A percentile compares a stretch with the other conserved stretches of the same genome.
These are phyloP conservation scores for Nothopassalora personata DNA, from an alignment of 2,329 filamentous ascomycete genomes.

Conservation along the genomic window DNA sequence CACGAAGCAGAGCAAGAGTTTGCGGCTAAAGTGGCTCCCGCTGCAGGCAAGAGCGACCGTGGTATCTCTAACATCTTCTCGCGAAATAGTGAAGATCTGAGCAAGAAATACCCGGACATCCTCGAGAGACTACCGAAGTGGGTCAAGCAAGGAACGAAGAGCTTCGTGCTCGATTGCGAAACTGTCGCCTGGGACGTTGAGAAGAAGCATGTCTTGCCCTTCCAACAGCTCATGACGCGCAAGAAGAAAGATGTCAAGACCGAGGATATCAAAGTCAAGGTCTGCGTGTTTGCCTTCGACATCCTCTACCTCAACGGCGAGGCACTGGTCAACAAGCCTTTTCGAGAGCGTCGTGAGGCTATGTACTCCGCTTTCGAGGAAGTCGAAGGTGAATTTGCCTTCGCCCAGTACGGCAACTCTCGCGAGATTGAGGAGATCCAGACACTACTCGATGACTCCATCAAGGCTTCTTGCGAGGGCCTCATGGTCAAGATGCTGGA, in stretches of 20 bases:
- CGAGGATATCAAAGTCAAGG: conserved; percentile 93
- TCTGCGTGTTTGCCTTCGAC: conserved; percentile 96
- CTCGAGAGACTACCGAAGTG: conserved; percentile 79
- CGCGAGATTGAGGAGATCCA: conserved; percentile 93
- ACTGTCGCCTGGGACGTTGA: conserved; percentile 94
- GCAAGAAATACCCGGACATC: conserved; percentile 96
- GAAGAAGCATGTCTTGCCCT: conserved; percentile 92
- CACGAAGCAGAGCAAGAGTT: conserved; percentile 69
- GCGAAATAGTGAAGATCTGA: conserved; percentile 91
- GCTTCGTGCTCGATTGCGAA: conserved; percentile 97
- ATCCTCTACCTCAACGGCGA: conserved; percentile 89
- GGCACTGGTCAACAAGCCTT: conserved; percentile 76
- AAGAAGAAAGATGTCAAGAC: conserved; percentile 96
- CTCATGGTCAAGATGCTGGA: conserved; percentile 99
- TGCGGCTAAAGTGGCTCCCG: conserved; percentile 52
- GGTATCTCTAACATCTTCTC: conserved; percentile 94
- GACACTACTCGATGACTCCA: conserved; percentile 82
- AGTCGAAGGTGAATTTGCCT: conserved; percentile 83
- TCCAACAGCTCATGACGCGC: conserved; percentile 96
- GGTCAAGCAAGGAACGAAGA: conserved; percentile 85
- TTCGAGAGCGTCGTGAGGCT: conserved; percentile 75
- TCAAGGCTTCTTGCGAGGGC: conserved; percentile 93
- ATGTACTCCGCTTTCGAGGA: conserved; percentile 68
- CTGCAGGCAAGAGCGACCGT: conserved; percentile 60
- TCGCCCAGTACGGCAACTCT: conserved; percentile 80